Base-by-base conservation (phyloP, 1,284 basidiomycete genomes). In the Fomes fomentarius region DNA sequence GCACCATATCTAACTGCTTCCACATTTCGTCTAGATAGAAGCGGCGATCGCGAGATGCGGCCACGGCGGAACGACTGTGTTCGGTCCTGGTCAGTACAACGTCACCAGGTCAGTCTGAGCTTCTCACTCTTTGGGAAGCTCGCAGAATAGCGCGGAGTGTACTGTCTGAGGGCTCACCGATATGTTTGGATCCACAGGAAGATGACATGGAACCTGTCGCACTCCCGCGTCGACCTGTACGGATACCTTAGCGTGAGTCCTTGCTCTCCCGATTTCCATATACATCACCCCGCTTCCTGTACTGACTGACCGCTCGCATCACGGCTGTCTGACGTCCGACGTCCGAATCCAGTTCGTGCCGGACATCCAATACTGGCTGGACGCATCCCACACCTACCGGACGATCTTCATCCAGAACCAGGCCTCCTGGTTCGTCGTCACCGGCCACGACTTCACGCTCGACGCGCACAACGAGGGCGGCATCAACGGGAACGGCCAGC, bases 391-490 rank as follows among this genome's bases (percentile, higher is more conserved):
- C 63, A 85, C 83, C 0, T 84, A 84, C 63, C 77, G 81, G 8
- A 81, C 85, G 24, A 79, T 85, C 24, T 84, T 84, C 66, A 83
- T 84, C 51, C 82, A 84, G 76, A 78, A 74, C 60, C 85, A 87
- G 71, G 80, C 84, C 2, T 83, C 85, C 9, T 86, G 83, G 78
- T 87, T 86, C 60, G 79, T 87, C 47, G 72, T 87, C 28, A 82
- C 80, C 2, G 85, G 85, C 1, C 66, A 69, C 26, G 74, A 86
- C 70, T 87, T 86, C 61, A 70, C 75, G 15, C 75, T 87, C 56
- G 79, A 86, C 60, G 85, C 78, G 6, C 80, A 85, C 65, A 75
- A 76, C 58, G 74, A 69, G 0, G 85, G 84, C 15, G 85, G 84
- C 0, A 84, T 87, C 53, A 74, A 82, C 63, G 86, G 85, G 11